Evolutionary conservation across 2,329 filamentous ascomycete species (phyloP), one percentile per base, ranked within the genome.

Genomic region (Raffaelea ambrosiae): DNA sequence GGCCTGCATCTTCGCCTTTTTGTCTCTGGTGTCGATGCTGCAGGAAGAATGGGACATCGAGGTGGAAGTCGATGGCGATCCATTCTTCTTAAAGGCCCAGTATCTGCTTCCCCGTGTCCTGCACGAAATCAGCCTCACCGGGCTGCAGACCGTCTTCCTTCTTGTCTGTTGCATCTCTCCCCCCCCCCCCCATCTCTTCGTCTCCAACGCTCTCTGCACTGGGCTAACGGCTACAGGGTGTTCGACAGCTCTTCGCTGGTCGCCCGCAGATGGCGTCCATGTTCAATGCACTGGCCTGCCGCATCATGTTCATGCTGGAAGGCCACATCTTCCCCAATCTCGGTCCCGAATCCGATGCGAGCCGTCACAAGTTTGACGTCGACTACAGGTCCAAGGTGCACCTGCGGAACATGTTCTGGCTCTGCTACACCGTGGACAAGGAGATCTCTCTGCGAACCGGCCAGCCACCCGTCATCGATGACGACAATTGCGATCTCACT

Each of bases 381-480:
- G 29, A 40, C 2, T 54, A 61, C 40, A 61, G 63, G 2, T 55
- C 59, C 42, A 55, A 59, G 39, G 56, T 59, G 11, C 63, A 69
- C 22, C 51, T 69, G 0, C 63, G 69, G 3, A 56, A 62, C 22
- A 48, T 78, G 0, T 80, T 79, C 54, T 80, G 76, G 75, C 53
- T 78, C 7, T 71, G 69, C 51, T 79, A 76, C 47, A 64, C 64
- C 2, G 58, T 76, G 10, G 76, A 80, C 52, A 79, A 76, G 50
- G 76, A 79, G 14, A 64, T 78, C 11, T 63, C 73, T 0, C 61
- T 80, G 0, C 67, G 76, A 4, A 74, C 69, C 0, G 73, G 74
- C 0, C 73, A 75, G 43, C 75, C 74, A 0, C 74, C 75, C 2
- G 58, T 65, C 1, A 70, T 77, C 18, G 57, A 61, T 3, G 72